These are phyloP conservation scores for Botrytis paeoniae DNA, from an alignment of 2,329 filamentous ascomycete species.

Conservation along the genomic window DNA sequence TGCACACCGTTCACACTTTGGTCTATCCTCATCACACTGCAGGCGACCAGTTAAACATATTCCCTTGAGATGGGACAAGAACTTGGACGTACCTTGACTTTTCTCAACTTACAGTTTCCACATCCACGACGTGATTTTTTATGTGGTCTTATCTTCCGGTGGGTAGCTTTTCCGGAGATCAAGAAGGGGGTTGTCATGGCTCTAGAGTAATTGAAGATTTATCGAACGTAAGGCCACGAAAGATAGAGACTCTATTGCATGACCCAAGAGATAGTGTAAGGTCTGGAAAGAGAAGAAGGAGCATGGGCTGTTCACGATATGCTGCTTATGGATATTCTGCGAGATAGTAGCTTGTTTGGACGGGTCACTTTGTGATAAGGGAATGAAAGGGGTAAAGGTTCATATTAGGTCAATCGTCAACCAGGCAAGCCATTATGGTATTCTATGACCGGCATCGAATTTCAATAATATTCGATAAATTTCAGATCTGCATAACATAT, in stretches of 20 bases:
- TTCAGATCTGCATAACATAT: not conserved
- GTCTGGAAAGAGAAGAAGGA: not conserved
- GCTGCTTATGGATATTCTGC: not conserved
- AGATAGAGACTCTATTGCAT: not conserved
- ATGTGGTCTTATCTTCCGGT: conserved; percentile 40
- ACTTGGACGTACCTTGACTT: conserved; percentile 46
- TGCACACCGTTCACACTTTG: conserved; percentile 48
- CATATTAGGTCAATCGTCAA: not conserved
- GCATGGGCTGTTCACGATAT: too few species aligned
- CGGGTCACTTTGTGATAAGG: not conserved
- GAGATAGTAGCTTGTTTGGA: not conserved
- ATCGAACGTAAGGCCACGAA: not conserved
- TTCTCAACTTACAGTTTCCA: conserved; percentile 54
- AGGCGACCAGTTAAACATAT: not conserved
- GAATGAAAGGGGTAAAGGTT: not conserved
- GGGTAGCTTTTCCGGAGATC: not conserved
- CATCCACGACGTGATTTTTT: conserved; percentile 54
- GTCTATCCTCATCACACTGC: conserved; percentile 54
- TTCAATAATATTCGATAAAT: not conserved
- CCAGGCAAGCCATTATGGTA: not conserved
- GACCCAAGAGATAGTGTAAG: too few species aligned
- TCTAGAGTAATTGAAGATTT: not conserved
- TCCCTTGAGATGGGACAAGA: not conserved
- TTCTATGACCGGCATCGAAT: not conserved
- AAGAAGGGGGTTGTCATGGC: not conserved